A percentile compares a stretch with the other conserved stretches of the same genome.
phyloP scores from a whole-genome alignment of 208 protist species.

The Strigomonas galati region DNA sequence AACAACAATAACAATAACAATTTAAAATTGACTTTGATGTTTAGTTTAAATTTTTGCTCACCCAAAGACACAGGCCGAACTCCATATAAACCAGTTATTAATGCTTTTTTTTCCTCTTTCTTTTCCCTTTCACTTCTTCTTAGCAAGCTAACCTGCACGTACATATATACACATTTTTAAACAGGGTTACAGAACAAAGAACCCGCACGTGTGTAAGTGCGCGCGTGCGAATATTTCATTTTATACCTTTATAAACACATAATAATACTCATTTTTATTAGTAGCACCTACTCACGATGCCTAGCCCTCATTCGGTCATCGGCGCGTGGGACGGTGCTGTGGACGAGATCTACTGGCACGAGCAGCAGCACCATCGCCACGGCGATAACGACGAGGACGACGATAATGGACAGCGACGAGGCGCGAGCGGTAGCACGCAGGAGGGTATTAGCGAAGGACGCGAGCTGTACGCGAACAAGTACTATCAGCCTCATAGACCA shows the following conservation, averaged over 20 bases:
- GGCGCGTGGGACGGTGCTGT: background rate
- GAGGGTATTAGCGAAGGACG: background rate
- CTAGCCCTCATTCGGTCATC: background rate
- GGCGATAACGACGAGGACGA: background rate
- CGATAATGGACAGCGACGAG: background rate
- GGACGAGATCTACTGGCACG: background rate
- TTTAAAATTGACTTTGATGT: too few relatives aligned
- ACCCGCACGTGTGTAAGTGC: too few relatives aligned
- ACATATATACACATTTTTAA: background rate
- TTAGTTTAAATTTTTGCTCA: too few relatives aligned
- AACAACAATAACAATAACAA: too few relatives aligned
- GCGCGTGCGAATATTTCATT: background rate
- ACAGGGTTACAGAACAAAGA: too few relatives aligned
- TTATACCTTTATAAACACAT: too few relatives aligned
- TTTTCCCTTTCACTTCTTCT: slow-evolving; percentile 9
- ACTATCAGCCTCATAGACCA: background rate
- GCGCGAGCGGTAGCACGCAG: background rate
- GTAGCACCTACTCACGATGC: too few relatives aligned
- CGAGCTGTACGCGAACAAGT: background rate
- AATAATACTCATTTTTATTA: too few relatives aligned
- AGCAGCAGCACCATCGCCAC: background rate
- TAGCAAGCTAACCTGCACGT: background rate
- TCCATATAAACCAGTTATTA: too few relatives aligned
- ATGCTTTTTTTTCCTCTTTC: background rate
- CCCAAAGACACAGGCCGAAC: too few relatives aligned